These are phyloP conservation scores for Backusella parvicylindrica DNA, from an alignment of 192 early-diverging fungal genomes.

Conservation along the genomic window DNA sequence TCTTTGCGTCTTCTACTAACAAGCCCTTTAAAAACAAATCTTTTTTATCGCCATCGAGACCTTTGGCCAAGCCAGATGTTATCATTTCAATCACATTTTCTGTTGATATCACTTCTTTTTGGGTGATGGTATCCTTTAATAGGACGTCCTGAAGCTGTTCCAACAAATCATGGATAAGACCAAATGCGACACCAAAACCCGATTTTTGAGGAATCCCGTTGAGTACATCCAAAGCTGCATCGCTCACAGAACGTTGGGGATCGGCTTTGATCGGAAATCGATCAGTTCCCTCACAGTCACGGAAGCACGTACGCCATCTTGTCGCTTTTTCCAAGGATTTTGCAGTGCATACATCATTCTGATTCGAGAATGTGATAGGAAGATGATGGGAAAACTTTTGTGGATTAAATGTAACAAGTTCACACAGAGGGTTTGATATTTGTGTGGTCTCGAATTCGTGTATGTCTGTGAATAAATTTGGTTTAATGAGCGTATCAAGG, in stretches of 20 bases:
- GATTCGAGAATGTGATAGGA: background rate
- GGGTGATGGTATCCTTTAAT: background rate
- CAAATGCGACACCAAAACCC: constrained; percentile 12
- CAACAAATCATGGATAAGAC: constrained; percentile 13
- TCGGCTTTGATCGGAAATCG: background rate
- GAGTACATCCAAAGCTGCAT: constrained; percentile 2
- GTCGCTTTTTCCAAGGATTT: constrained; percentile 2
- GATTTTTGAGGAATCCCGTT: constrained; percentile 4
- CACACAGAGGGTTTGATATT: background rate
- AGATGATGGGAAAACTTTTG: constrained; percentile 6
- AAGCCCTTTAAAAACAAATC: constrained; percentile 1
- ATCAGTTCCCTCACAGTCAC: constrained; percentile 19
- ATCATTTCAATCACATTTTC: constrained; percentile 12
- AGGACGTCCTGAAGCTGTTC: constrained; percentile 14
- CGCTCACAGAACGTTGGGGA: background rate
- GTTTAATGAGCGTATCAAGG: constrained; percentile 4
- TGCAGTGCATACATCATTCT: background rate
- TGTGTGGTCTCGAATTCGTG: background rate
- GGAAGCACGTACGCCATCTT: constrained; percentile 19
- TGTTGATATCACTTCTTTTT: background rate
- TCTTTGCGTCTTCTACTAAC: background rate
- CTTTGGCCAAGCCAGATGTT: background rate
- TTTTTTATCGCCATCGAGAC: background rate
- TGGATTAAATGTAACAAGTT: constrained; percentile 5
- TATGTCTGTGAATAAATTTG: background rate